phyloP scores from a whole-genome alignment of 257 asterid species.

The Solanum appendiculatum region DNA sequence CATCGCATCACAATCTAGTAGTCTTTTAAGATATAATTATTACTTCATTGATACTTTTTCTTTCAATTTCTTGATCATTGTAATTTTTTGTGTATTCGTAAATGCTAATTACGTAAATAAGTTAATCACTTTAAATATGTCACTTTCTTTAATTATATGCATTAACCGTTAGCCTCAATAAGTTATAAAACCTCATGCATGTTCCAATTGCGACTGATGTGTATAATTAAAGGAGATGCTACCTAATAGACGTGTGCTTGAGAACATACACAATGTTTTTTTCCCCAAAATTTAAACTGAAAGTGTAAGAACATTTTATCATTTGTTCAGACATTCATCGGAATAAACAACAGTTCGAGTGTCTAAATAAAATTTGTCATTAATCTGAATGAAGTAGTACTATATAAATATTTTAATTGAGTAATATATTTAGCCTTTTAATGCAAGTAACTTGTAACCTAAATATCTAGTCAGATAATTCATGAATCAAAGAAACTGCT shows the following conservation, averaged over 20 bases:
- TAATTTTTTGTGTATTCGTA: neutral
- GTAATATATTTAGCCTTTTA: neutral
- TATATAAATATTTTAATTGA: neutral
- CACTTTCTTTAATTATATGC: neutral
- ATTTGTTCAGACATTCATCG: too few relatives aligned
- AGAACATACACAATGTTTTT: neutral
- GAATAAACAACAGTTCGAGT: neutral
- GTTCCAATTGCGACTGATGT: neutral
- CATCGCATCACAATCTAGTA: neutral
- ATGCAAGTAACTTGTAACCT: neutral
- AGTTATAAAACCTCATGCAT: too few relatives aligned
- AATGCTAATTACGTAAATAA: neutral
- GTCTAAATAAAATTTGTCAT: too few relatives aligned
- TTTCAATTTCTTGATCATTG: neutral
- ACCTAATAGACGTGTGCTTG: too few relatives aligned
- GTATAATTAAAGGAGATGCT: neutral
- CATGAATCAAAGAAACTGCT: neutral
- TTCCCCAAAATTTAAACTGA: too few relatives aligned
- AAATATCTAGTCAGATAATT: neutral
- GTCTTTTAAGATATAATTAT: neutral
- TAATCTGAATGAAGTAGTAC: neutral
- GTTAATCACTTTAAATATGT: too few relatives aligned
- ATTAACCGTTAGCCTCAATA: neutral
- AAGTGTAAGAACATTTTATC: too few relatives aligned
- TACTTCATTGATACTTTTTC: neutral